These are phyloP conservation scores for Leccinum incarnatum DNA, from an alignment of 768 basidiomycete species.

Conservation along the genomic window DNA sequence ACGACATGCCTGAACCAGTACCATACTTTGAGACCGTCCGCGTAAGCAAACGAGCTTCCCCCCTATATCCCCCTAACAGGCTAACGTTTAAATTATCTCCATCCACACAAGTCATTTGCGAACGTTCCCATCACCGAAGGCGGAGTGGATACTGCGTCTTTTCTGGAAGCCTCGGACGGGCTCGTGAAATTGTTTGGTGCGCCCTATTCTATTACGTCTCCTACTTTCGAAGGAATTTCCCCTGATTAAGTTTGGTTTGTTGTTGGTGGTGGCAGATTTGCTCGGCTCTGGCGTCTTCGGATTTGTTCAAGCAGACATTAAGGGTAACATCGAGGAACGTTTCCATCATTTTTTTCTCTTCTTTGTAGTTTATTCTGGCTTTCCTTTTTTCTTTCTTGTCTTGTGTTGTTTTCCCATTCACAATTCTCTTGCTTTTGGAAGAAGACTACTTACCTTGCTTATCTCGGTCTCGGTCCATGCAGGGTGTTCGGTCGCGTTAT, in stretches of 20 bases:
- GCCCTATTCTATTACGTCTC: constrained; percentile 27
- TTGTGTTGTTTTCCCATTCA: constrained; percentile 8
- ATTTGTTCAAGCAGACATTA: constrained; percentile 71
- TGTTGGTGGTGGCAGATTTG: constrained; percentile 45
- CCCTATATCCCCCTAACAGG: not conserved
- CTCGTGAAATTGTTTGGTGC: constrained; percentile 71
- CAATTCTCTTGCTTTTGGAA: constrained; percentile 11
- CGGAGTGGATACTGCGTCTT: constrained; percentile 77
- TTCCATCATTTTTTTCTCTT: not conserved
- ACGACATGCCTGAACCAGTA: constrained; percentile 27
- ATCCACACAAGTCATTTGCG: constrained; percentile 65
- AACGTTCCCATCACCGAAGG: constrained; percentile 74
- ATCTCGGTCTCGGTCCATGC: constrained; percentile 10
- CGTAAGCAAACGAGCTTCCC: constrained; percentile 34
- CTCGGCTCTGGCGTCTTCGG: constrained; percentile 67
- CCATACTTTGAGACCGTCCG: constrained; percentile 71
- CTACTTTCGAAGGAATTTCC: constrained; percentile 1
- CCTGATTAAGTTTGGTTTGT: constrained; percentile 9
- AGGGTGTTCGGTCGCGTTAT: constrained; percentile 67
- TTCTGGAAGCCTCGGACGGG: constrained; percentile 88
- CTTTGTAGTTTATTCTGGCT: not conserved
- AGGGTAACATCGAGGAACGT: constrained; percentile 61
- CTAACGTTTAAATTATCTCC: not conserved
- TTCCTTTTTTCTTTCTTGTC: not conserved
- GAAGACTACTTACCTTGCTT: constrained; percentile 1